Percentiles rank a stretch among this genome's conserved stretches.
These are phyloP conservation scores for Lathyrus sativus DNA, from an alignment of 306 rosid species.

Conservation along the genomic window DNA sequence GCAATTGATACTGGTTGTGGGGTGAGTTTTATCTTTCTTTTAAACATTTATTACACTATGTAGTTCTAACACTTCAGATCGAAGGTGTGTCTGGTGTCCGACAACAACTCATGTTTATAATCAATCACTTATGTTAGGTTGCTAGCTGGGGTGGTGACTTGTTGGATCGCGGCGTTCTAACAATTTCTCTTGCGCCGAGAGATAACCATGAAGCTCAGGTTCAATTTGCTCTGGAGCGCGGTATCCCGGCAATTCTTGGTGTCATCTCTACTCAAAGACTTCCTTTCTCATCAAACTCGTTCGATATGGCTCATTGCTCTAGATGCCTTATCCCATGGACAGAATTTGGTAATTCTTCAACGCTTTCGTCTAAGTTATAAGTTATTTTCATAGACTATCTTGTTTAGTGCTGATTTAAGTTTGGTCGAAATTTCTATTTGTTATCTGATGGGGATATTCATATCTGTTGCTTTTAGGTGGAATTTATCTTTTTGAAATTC, in stretches of 20 bases:
- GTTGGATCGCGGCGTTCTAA: slow-evolving; percentile 86
- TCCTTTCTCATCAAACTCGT: slow-evolving; percentile 92
- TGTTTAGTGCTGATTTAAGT: slow-evolving; percentile 6
- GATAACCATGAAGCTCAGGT: slow-evolving; percentile 99
- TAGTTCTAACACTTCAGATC: not conserved
- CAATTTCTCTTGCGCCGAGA: slow-evolving; percentile 96
- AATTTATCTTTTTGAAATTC: slow-evolving; percentile 80
- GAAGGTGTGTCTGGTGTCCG: not conserved
- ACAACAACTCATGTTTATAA: not conserved
- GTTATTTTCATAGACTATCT: not conserved
- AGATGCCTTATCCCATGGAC: slow-evolving; percentile 99
- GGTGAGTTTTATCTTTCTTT: slow-evolving; percentile 61
- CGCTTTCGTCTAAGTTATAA: not conserved
- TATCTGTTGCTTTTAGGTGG: slow-evolving; percentile 63
- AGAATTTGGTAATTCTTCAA: slow-evolving; percentile 75
- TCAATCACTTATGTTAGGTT: slow-evolving; percentile 53
- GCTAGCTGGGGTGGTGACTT: slow-evolving; percentile 99
- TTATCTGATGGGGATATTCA: slow-evolving; percentile 13
- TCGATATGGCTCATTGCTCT: slow-evolving; percentile 99
- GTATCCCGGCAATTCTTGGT: slow-evolving; percentile 96
- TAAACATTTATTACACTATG: not conserved
- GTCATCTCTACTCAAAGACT: slow-evolving; percentile 96
- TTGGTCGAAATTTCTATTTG: not conserved
- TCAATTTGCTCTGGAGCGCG: slow-evolving; percentile 97
- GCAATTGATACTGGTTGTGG: slow-evolving; percentile 99